Conservation (phyloP, 2,329 filamentous ascomycete genomes). For the Cladophialophora chaetospira region DNA sequence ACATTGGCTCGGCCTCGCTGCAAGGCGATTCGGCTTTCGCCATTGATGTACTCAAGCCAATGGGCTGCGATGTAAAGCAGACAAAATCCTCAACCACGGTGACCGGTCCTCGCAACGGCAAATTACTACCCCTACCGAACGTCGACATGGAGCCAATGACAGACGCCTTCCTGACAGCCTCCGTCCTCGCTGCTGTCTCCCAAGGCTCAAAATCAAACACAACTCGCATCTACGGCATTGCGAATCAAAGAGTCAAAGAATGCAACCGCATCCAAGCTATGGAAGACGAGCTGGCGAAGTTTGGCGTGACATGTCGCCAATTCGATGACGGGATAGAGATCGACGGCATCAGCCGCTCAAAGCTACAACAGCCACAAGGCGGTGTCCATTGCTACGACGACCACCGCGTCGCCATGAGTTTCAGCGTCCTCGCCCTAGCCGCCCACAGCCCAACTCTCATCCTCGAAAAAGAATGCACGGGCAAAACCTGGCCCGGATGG, state of each 20-base stretch:
- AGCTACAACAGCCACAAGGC: constrained; percentile 58
- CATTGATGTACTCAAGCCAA: constrained; percentile 81
- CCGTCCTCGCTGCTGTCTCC: constrained; percentile 87
- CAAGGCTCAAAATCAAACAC: constrained; percentile 62
- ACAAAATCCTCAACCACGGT: constrained; percentile 86
- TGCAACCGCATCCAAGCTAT: constrained; percentile 96
- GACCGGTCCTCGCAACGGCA: constrained; percentile 76
- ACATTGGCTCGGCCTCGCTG: constrained; percentile 87
- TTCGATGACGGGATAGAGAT: constrained; percentile 88
- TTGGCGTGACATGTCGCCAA: constrained; percentile 81
- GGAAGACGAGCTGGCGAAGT: constrained; percentile 92
- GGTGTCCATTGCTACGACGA: constrained; percentile 94
- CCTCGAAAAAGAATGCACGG: constrained; percentile 86
- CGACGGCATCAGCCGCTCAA: constrained; percentile 57
- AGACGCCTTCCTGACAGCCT: constrained; percentile 94
- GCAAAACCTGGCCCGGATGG: constrained; percentile 99
- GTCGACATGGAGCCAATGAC: constrained; percentile 99
- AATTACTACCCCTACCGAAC: constrained; percentile 72
- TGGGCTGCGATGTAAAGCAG: constrained; percentile 91
- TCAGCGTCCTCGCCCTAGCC: constrained; percentile 80
- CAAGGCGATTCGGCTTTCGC: constrained; percentile 96
- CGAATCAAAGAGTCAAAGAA: constrained; percentile 96
- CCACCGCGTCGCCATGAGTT: constrained; percentile 97
- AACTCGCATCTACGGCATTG: constrained; percentile 89
- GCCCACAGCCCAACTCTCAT: constrained; percentile 73